Percentiles rank a stretch among this genome's conserved stretches.
phyloP scores from a whole-genome alignment of 768 basidiomycete genomes.

The Macrocybe gigantea region DNA sequence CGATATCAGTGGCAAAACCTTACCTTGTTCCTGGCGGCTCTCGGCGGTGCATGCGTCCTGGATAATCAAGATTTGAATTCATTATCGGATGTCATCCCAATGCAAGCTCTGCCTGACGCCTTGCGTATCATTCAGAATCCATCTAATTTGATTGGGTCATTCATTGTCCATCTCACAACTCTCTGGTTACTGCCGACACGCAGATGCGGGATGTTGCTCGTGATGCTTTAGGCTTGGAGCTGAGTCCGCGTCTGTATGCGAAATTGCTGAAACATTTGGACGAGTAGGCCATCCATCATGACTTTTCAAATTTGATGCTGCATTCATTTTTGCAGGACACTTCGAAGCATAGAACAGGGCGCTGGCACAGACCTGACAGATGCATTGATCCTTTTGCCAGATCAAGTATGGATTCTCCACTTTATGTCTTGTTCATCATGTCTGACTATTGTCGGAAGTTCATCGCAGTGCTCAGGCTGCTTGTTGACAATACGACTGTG shows the following conservation, averaged over 20 bases:
- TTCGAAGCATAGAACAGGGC: conserved; percentile 43
- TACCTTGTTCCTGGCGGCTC: conserved; percentile 68
- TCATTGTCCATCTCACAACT: conserved; percentile 64
- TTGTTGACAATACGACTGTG: conserved; percentile 66
- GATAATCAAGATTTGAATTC: conserved; percentile 46
- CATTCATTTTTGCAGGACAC: conserved; percentile 30
- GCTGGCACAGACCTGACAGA: conserved; percentile 38
- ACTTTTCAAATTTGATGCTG: not conserved
- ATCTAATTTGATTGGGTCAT: conserved; percentile 50
- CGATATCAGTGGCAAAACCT: conserved; percentile 84
- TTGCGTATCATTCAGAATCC: conserved; percentile 63
- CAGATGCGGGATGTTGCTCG: conserved; percentile 72
- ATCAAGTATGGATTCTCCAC: conserved; percentile 48
- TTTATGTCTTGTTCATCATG: not conserved
- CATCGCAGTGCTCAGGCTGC: conserved; percentile 67
- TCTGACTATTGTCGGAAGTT: conserved; percentile 37
- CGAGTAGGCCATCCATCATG: conserved; percentile 42
- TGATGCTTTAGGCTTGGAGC: conserved; percentile 76
- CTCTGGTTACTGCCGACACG: conserved; percentile 57
- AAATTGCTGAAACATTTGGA: conserved; percentile 68
- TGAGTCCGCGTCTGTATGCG: conserved; percentile 64
- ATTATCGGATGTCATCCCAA: conserved; percentile 49
- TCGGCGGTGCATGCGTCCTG: conserved; percentile 59
- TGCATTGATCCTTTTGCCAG: conserved; percentile 50
- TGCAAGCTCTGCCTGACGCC: conserved; percentile 60